Conservation (phyloP, 306 rosid species). For the Oxytropis ochrocephala region DNA sequence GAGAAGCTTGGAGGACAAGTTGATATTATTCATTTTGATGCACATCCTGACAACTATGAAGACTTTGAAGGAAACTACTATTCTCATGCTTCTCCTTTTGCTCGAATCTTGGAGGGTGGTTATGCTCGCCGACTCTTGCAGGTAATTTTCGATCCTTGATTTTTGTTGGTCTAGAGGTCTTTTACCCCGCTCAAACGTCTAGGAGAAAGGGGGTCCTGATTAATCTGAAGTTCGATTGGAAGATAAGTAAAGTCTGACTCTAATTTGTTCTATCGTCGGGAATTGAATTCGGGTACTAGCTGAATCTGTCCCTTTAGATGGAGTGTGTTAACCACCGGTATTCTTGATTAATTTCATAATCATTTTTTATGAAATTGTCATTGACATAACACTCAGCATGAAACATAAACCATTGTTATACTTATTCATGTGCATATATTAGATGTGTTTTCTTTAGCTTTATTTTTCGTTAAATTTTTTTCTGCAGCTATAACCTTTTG, state of each 20-base stretch:
- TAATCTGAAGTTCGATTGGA: too few relatives aligned
- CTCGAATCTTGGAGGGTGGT: slow-evolving; percentile 90
- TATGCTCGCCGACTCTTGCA: slow-evolving; percentile 80
- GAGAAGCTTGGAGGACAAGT: slow-evolving; percentile 87
- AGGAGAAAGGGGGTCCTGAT: too few relatives aligned
- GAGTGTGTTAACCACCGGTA: too few relatives aligned
- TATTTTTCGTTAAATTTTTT: too few relatives aligned
- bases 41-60: slow-evolving; percentile 84
- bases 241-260: too few relatives aligned
- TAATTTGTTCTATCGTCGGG: too few relatives aligned
- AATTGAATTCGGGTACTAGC: too few relatives aligned
- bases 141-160: slow-evolving; percentile 32
- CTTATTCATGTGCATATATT: too few relatives aligned
- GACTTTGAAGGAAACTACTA: slow-evolving; percentile 66
- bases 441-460: too few relatives aligned
- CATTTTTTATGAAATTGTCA: not conserved
- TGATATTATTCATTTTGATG: slow-evolving; percentile 87
- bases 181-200: not conserved
- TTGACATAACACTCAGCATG: not conserved
- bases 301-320: too few relatives aligned
- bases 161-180: not conserved
- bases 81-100: slow-evolving; percentile 89
- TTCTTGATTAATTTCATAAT: too few relatives aligned
- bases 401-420: not conserved
- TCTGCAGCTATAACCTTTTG: too few relatives aligned